Conservation (phyloP, 2,329 filamentous ascomycete genomes). For the Setomelanomma holmii region DNA sequence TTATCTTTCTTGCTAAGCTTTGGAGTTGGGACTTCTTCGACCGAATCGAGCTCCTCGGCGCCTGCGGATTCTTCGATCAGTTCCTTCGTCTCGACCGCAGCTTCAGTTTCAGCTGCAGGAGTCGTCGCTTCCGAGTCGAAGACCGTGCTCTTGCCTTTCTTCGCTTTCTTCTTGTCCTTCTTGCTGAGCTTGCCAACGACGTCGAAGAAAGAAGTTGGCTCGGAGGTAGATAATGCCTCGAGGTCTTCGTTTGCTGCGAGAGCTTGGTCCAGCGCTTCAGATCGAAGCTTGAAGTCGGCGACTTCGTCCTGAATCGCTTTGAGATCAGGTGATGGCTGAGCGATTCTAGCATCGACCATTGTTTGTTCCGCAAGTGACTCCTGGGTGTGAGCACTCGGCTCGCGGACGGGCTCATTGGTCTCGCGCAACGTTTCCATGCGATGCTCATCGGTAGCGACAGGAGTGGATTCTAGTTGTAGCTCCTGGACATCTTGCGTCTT, state of each 20-base stretch:
- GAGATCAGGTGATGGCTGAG: slow-evolving; percentile 31
- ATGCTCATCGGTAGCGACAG: not conserved
- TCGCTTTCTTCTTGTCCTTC: slow-evolving; percentile 38
- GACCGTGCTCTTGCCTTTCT: slow-evolving; percentile 25
- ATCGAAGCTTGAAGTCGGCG: slow-evolving; percentile 33
- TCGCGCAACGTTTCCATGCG: slow-evolving; percentile 5
- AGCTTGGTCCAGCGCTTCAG: slow-evolving; percentile 33
- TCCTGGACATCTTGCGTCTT: not conserved
- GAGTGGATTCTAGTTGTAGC: not conserved
- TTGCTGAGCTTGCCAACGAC: slow-evolving; percentile 36
- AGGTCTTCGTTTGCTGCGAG: slow-evolving; percentile 15
- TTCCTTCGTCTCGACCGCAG: slow-evolving; percentile 30
- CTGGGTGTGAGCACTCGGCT: slow-evolving; percentile 1
- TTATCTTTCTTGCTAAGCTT: slow-evolving; percentile 43
- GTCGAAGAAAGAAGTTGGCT: slow-evolving; percentile 33
- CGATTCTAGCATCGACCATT: not conserved
- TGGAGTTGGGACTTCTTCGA: slow-evolving; percentile 12
- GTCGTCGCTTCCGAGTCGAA: slow-evolving; percentile 31
- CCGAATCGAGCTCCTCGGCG: slow-evolving; percentile 7
- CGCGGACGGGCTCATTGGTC: slow-evolving; percentile 1
- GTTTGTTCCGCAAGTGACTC: not conserved
- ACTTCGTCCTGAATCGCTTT: slow-evolving; percentile 35
- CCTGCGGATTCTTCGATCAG: slow-evolving; percentile 5
- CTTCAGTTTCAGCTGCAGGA: slow-evolving; percentile 28
- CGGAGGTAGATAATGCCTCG: slow-evolving; percentile 17